Conservation (phyloP, 2,329 filamentous ascomycete species). For the Colletotrichum eleusines region DNA sequence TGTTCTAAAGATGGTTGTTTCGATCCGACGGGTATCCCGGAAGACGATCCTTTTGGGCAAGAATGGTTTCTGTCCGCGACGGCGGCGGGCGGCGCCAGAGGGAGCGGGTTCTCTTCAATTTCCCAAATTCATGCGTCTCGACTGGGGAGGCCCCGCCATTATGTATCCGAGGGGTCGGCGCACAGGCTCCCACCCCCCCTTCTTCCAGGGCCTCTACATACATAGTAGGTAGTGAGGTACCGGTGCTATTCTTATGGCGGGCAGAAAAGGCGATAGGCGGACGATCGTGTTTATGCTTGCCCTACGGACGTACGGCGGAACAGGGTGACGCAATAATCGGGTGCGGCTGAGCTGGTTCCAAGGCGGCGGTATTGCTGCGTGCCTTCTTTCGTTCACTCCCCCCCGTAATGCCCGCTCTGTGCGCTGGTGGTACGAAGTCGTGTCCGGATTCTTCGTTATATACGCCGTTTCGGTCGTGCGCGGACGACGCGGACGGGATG, state of each 20-base stretch:
- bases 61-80: background rate
- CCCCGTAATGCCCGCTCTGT: background rate
- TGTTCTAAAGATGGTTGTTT: slow-evolving; percentile 30
- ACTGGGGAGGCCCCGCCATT: slow-evolving; percentile 35
- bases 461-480: background rate
- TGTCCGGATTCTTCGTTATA: slow-evolving; percentile 18
- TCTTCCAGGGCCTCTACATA: background rate
- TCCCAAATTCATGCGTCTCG: slow-evolving; percentile 41
- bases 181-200: slow-evolving; percentile 1
- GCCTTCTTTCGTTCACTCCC: background rate
- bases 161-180: slow-evolving; percentile 13
- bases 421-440: slow-evolving; percentile 15
- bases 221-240: background rate
- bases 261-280: slow-evolving; percentile 19
- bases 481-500: slow-evolving; percentile 9
- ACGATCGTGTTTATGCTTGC: slow-evolving; percentile 39
- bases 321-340: slow-evolving; percentile 16
- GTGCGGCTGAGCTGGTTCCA: slow-evolving; percentile 7
- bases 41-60: slow-evolving; percentile 21
- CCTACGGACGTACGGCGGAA: slow-evolving; percentile 17
- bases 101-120: slow-evolving; percentile 17
- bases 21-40: slow-evolving; percentile 34
- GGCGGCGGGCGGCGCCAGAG: background rate
- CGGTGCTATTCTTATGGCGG: background rate
- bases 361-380: slow-evolving; percentile 8